Evolutionary conservation across 768 basidiomycete genomes (phyloP).

Genomic region (Russula sp.): DNA sequence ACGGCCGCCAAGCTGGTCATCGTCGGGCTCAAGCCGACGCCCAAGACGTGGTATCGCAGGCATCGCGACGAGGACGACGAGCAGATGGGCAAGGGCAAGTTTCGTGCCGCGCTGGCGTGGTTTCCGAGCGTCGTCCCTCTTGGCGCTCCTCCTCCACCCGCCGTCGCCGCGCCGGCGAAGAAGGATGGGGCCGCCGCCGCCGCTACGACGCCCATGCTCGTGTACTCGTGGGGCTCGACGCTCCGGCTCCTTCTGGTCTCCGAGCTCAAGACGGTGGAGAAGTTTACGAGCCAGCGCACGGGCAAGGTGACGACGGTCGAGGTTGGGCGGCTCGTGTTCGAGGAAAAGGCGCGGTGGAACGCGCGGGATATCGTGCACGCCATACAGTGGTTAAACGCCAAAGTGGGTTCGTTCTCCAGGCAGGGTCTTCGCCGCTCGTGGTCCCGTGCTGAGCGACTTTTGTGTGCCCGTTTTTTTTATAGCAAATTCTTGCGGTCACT

Average conservation of each 20-base stretch:
- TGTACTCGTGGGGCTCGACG: slow-evolving; percentile 76
- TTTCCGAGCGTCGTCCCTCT: slow-evolving; percentile 53
- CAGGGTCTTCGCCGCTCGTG: background rate
- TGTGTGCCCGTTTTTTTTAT: background rate
- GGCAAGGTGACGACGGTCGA: slow-evolving; percentile 57
- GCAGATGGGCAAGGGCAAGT: slow-evolving; percentile 37
- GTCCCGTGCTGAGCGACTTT: background rate
- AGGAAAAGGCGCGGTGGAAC: slow-evolving; percentile 53
- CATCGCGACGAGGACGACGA: slow-evolving; percentile 49
- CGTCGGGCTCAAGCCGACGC: slow-evolving; percentile 85
- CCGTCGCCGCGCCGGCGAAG: background rate
- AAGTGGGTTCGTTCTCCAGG: slow-evolving; percentile 55
- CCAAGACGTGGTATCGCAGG: slow-evolving; percentile 87
- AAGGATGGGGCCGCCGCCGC: slow-evolving; percentile 22
- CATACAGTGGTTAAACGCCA: slow-evolving; percentile 82
- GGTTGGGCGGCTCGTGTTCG: slow-evolving; percentile 58
- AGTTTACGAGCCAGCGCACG: slow-evolving; percentile 46
- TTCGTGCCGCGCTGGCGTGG: slow-evolving; percentile 73
- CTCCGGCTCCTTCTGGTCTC: slow-evolving; percentile 61
- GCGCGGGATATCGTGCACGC: slow-evolving; percentile 62
- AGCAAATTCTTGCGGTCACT: slow-evolving; percentile 72
- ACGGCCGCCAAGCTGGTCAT: slow-evolving; percentile 90
- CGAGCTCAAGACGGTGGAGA: slow-evolving; percentile 50
- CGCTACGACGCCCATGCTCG: slow-evolving; percentile 56
- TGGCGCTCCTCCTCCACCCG: slow-evolving; percentile 6